phyloP scores from a whole-genome alignment of 1,284 basidiomycete genomes.

The Mycena sp. region DNA sequence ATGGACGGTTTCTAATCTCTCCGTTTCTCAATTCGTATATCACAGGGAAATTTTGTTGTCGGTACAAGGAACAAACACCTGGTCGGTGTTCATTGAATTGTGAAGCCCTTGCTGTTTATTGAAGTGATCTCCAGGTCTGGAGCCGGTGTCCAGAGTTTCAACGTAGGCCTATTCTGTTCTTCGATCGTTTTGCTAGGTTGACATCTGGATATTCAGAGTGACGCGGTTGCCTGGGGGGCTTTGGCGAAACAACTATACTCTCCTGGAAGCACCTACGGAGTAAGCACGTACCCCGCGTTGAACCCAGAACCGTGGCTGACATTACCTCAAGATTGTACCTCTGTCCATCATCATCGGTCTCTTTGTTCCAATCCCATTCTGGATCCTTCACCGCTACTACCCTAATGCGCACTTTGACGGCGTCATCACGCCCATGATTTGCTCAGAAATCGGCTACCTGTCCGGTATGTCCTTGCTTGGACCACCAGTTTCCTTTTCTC shows the following conservation, averaged over 20 bases:
- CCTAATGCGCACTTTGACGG: conserved; percentile 57
- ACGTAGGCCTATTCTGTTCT: not conserved
- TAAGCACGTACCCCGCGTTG: too few species aligned
- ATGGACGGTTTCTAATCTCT: too few species aligned
- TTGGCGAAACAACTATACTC: conserved; percentile 63
- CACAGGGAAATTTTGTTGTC: conserved; percentile 53
- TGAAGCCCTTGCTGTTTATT: not conserved
- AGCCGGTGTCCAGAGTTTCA: conserved; percentile 15
- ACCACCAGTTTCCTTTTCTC: conserved; percentile 21
- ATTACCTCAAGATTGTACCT: conserved; percentile 53
- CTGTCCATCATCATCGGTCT: conserved; percentile 63
- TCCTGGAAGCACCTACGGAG: conserved; percentile 55
- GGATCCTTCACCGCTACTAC: conserved; percentile 56
- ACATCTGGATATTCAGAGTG: conserved; percentile 42
- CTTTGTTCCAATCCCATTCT: conserved; percentile 63
- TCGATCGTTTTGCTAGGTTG: not conserved
- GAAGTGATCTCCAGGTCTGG: conserved; percentile 14
- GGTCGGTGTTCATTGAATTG: conserved; percentile 42
- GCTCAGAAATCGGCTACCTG: conserved; percentile 39
- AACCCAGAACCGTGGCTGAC: not conserved
- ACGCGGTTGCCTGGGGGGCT: conserved; percentile 69
- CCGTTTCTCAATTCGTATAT: too few species aligned
- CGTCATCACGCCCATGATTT: conserved; percentile 59
- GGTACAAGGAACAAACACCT: conserved; percentile 55
- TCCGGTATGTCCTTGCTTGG: conserved; percentile 17